Base-by-base conservation (phyloP, 306 rosid genomes). In the Quercus dentata region DNA sequence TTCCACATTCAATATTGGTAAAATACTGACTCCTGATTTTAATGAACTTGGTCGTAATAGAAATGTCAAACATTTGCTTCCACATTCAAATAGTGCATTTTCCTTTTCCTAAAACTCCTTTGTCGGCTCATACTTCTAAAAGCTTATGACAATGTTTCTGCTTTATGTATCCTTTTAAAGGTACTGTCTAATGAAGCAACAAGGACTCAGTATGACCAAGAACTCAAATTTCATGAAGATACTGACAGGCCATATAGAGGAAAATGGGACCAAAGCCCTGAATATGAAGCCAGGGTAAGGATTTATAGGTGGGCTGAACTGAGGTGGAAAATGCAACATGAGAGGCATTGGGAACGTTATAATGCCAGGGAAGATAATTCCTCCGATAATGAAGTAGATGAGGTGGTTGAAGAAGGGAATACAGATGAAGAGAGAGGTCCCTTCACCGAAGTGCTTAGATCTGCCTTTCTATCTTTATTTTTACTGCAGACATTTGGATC, bases 181-280 rank as follows among this genome's bases (percentile, higher is more conserved):
- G 93, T 94, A 21, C 84, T 94, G 67, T 87, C 98, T 41, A 82
- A 91, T 90, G 91, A 92, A 82, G 87, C 78, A 76, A 83, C 97
- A 0, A 89, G 95, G 82, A 70, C 41, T 82, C 88, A 82, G 79
- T 90, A 94, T 85, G 93, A 94, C 74, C 86, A 38, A 71, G 87
- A 87, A 63, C 90, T 92, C 70, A 82, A 80, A 82, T 83, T 84
- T 14, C 75, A 78, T 82, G 86, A 82, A 72, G 63, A 62, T 51
- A 65, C 80, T 57, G 85, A 79, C 27, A 85, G 78, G 78, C 73
- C 85, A 55, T 73, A 78, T 68, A 80, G 80, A 76, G 87, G 84
- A 63, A 87, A 79, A 73, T 64, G 87, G 91, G 80, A 81, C 76
- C 85, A 90, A 80, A 56, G 68, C 80, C 69, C 91, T 57, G 92